Conservation (phyloP, 2,329 filamentous ascomycete species). For the Neophaeococcomyces aloes region DNA sequence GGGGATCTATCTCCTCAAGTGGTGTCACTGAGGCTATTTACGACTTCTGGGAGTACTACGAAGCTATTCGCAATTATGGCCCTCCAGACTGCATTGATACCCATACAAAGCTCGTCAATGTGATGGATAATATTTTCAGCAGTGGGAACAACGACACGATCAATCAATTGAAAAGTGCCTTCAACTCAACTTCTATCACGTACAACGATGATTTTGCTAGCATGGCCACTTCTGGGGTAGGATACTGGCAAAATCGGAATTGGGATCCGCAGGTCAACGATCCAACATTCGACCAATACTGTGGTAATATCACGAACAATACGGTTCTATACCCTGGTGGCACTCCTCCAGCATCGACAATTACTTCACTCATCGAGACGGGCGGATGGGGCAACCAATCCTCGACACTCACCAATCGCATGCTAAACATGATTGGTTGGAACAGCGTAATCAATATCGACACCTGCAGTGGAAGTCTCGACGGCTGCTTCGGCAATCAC, state of each 20-base stretch:
- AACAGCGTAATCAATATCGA: conserved; percentile 36
- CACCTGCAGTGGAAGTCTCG: conserved; percentile 35
- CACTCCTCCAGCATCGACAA: conserved; percentile 29
- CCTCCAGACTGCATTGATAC: conserved; percentile 53
- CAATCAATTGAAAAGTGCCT: conserved; percentile 42
- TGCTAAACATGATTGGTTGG: conserved; percentile 50
- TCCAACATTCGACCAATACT: conserved; percentile 43
- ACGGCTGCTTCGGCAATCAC: conserved; percentile 43
- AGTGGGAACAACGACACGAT: conserved; percentile 37
- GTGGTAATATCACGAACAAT: conserved; percentile 44
- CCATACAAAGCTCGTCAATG: conserved; percentile 50
- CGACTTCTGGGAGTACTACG: conserved; percentile 61
- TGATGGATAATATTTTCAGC: conserved; percentile 50
- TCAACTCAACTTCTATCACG: conserved; percentile 31
- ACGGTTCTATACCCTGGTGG: conserved; percentile 35
- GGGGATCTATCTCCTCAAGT: conserved; percentile 68
- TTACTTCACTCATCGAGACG: conserved; percentile 36
- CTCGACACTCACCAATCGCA: conserved; percentile 35
- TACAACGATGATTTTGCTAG: conserved; percentile 45
- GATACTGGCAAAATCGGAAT: conserved; percentile 45
- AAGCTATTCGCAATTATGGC: conserved; percentile 46
- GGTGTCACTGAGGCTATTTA: conserved; percentile 68
- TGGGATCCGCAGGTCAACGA: conserved; percentile 49
- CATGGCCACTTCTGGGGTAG: conserved; percentile 35
- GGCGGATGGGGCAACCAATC: conserved; percentile 39